Evolutionary conservation across 2,329 filamentous ascomycete species (phyloP).

Genomic region (Corynespora cassiicola): DNA sequence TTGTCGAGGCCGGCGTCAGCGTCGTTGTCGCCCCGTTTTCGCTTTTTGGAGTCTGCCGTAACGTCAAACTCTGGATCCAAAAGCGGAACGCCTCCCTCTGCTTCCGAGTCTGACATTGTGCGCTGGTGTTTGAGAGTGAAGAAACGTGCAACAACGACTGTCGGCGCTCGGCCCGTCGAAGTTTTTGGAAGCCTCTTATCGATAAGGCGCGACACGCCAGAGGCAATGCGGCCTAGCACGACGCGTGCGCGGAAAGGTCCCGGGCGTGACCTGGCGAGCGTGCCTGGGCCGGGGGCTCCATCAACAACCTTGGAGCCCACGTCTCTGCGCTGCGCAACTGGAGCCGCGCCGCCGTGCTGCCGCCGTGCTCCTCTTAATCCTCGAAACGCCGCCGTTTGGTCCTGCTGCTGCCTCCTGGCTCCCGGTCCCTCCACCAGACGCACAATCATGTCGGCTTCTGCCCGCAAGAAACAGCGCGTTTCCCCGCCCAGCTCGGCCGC

Average conservation of each 20-base stretch:
- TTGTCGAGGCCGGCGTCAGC: slow-evolving; percentile 40
- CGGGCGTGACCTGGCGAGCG: too few relatives aligned
- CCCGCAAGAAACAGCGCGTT: slow-evolving; percentile 42
- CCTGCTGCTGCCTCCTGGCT: too few relatives aligned
- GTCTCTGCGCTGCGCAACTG: too few relatives aligned
- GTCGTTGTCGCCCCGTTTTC: slow-evolving; percentile 49
- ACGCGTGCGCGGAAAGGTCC: too few relatives aligned
- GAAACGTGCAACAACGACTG: slow-evolving; percentile 14
- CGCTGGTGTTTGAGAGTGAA: slow-evolving; percentile 25
- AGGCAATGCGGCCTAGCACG: slow-evolving; percentile 3
- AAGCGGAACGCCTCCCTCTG: slow-evolving; percentile 51
- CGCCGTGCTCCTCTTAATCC: too few relatives aligned
- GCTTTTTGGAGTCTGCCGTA: slow-evolving; percentile 44
- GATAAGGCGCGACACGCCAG: slow-evolving; percentile 26
- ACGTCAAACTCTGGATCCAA: slow-evolving; percentile 50
- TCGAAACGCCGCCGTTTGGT: too few relatives aligned
- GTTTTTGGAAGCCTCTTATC: slow-evolving; percentile 31
- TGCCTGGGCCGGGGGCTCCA: too few relatives aligned
- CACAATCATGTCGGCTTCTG: slow-evolving; percentile 43
- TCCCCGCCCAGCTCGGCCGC: slow-evolving; percentile 28
- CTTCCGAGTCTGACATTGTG: slow-evolving; percentile 54
- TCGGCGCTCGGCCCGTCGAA: slow-evolving; percentile 26
- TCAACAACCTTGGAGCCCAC: too few relatives aligned
- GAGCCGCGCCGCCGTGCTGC: too few relatives aligned
- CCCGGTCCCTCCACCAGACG: too few relatives aligned